phyloP scores from a whole-genome alignment of 83 land plant genomes.

The Picea engelmannii region DNA sequence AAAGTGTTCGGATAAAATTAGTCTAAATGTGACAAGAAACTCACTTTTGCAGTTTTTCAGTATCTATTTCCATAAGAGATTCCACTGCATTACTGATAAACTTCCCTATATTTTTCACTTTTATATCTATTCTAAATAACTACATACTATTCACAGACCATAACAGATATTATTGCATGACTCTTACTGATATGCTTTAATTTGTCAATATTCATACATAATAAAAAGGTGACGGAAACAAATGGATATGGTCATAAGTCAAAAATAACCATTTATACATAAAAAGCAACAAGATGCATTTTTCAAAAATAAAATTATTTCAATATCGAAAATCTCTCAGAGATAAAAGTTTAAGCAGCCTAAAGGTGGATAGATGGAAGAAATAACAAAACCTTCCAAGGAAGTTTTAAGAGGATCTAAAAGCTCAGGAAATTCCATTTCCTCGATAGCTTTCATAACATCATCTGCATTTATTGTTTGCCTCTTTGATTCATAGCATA shows the following conservation, averaged over 20 bases:
- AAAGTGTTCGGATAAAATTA: neutral
- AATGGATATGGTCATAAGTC: too few species aligned
- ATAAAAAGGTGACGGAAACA: too few species aligned
- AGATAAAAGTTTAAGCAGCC: too few species aligned
- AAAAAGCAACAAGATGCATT: too few species aligned
- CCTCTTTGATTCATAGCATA: slow-evolving; percentile 89
- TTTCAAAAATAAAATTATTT: too few species aligned
- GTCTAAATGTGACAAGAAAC: neutral
- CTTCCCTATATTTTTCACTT: neutral
- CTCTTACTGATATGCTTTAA: neutral
- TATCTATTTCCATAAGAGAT: neutral
- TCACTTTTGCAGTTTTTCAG: neutral
- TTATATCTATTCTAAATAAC: neutral
- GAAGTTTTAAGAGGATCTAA: slow-evolving; percentile 67
- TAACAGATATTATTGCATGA: neutral
- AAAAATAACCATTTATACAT: too few species aligned
- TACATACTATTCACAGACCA: neutral
- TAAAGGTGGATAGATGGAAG: neutral
- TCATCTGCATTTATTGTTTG: slow-evolving; percentile 94
- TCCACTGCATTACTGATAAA: neutral
- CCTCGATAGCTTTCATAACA: slow-evolving; percentile 89
- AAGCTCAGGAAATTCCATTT: slow-evolving; percentile 86
- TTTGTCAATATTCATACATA: neutral
- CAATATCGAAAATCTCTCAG: too few species aligned
- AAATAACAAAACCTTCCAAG: slow-evolving; percentile 52